Conservation (phyloP, 306 rosid species). For the Glycine soja region DNA sequence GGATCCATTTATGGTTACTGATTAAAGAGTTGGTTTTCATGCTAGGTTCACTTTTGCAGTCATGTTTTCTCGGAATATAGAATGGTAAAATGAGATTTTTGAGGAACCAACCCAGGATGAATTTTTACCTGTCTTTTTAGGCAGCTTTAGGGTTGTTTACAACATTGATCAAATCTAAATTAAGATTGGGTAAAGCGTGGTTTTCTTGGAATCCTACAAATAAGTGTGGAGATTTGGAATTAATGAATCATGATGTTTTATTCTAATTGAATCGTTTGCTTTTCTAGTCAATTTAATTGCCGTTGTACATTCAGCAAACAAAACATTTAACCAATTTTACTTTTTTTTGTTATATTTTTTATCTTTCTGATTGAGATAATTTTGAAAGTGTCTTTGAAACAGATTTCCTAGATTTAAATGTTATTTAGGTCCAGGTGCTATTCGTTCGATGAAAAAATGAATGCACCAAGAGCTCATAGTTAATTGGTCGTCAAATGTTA, state of each 20-base stretch:
- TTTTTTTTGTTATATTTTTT: no score
- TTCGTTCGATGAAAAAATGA: no score
- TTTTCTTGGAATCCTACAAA: constrained; percentile 43
- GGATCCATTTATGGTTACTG: constrained; percentile 90
- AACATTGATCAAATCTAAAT: constrained; percentile 28
- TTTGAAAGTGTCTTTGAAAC: no score
- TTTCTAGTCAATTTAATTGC: no score
- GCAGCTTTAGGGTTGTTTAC: constrained; percentile 24
- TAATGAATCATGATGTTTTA: constrained; percentile 23
- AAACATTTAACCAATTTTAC: no score
- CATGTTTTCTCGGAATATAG: constrained; percentile 39
- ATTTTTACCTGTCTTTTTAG: constrained; percentile 27
- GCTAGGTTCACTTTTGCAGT: constrained; percentile 34
- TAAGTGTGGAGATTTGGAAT: constrained; percentile 44
- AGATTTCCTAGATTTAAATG: no score
- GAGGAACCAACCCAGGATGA: constrained; percentile 40
- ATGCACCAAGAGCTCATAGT: no score
- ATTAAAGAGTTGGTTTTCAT: constrained; percentile 48
- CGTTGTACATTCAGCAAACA: no score
- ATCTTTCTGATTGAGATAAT: no score
- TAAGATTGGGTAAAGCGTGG: constrained; percentile 30
- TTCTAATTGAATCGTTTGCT: neutral
- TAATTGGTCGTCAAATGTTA: no score
- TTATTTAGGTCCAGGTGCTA: no score
- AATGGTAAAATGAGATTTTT: constrained; percentile 44